A percentile compares a stretch with the other conserved stretches of the same genome.
These are phyloP conservation scores for Blastobotrys indianensis DNA, from an alignment of 1,139 yeast genomes.

Conservation along the genomic window DNA sequence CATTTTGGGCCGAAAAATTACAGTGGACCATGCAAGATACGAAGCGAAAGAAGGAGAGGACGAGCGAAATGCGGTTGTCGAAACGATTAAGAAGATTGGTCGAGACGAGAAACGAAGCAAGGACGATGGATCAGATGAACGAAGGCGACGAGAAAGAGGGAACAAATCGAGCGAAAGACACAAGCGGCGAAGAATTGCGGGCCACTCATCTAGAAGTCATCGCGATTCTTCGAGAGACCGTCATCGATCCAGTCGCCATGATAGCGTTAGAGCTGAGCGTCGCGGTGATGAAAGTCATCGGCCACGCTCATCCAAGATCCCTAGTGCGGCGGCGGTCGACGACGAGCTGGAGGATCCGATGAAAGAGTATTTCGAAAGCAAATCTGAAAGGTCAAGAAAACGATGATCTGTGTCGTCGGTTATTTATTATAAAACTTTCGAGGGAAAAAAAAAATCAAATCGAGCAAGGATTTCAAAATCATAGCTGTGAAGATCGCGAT, in stretches of 20 bases:
- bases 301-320: background rate
- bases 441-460: too few species aligned
- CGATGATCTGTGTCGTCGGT: too few species aligned
- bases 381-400: too few species aligned
- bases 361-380: constrained; percentile 14
- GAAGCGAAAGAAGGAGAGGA: constrained; percentile 49
- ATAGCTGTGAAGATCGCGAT: too few species aligned
- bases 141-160: background rate
- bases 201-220: background rate
- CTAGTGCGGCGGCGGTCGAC: background rate
- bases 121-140: background rate
- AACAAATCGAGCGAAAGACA: constrained; percentile 3
- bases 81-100: background rate
- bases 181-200: background rate
- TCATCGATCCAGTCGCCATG: background rate
- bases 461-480: too few species aligned
- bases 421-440: too few species aligned
- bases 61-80: constrained; percentile 11
- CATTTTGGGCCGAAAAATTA: constrained; percentile 51
- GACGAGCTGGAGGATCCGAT: constrained; percentile 18
- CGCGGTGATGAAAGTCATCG: background rate
- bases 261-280: background rate
- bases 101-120: background rate
- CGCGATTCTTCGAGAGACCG: constrained; percentile 1
- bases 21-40: constrained; percentile 75